Base-by-base conservation (phyloP, 164 flowering plant genomes). In the Tetracentron sinense region DNA sequence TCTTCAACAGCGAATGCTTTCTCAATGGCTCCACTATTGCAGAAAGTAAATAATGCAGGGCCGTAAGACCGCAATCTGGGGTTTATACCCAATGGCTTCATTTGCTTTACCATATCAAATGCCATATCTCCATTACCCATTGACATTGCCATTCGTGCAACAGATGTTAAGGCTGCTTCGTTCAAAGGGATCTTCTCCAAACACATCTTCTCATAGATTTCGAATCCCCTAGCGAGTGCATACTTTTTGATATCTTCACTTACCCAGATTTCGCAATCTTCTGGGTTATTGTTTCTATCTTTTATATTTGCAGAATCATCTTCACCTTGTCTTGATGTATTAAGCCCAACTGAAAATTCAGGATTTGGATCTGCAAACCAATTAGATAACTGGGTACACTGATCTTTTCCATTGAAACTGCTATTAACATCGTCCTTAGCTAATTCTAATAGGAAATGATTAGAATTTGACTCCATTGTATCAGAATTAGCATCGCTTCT, bases 61-160 rank as follows among this genome's bases (percentile, higher is more conserved):
- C 86, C 86, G 72, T 92, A 92, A 5, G 97, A 89, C 53, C 97
- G 71, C 51, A 92, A 68, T 72, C 80, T 79, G 25, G 94, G 94
- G 67, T 72, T 84, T 77, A 89, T 79, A 29, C 88, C 90, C 65
- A 76, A 48, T 54, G 69, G 62, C 62, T 82, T 79, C 89, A 92
- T 87, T 71, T 80, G 75, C 71, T 83, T 85, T 58, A 89, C 92
- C 80, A 85, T 75, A 53, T 87, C 86, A 68, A 92, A 84, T 57
- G 97, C 97, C 86, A 78, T 71, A 27, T 85, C 88, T 58, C 94
- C 94, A 79, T 92, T 64, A 56, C 87, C 88, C 77, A 79, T 79
- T 7, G 96, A 77, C 90, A 84, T 81, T 26, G 96, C 97, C 92
- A 89, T 78, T 75, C 96, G 83, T 60, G 88, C 97, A 25, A 92